Percentiles rank a stretch among this genome's conserved stretches.
phyloP scores from a whole-genome alignment of 805 yeast species.

The Wickerhamomyces mucosus region DNA sequence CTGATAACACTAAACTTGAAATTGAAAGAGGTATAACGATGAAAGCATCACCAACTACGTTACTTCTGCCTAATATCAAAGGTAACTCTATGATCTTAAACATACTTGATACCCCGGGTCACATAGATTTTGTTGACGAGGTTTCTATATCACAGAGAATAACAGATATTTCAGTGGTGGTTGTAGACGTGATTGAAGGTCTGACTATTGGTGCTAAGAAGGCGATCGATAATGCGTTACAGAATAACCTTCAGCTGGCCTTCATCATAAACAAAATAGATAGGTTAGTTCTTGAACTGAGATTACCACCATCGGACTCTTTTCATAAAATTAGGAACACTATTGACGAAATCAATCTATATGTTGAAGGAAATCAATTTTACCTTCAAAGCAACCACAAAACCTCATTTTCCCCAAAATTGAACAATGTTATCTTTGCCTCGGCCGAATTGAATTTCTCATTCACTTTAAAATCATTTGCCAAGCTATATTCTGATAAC shows the following conservation, averaged over 20 bases:
- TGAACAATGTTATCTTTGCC: slow-evolving; percentile 65
- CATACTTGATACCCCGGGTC: slow-evolving; percentile 88
- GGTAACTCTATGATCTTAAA: slow-evolving; percentile 51
- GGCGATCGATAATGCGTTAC: slow-evolving; percentile 42
- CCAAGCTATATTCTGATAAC: slow-evolving; percentile 32
- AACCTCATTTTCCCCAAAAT: slow-evolving; percentile 42
- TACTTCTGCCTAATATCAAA: slow-evolving; percentile 44
- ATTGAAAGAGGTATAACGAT: slow-evolving; percentile 61
- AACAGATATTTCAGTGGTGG: slow-evolving; percentile 58
- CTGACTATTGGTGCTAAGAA: slow-evolving; percentile 46
- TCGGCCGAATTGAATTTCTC: slow-evolving; percentile 53
- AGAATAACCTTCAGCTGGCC: slow-evolving; percentile 40
- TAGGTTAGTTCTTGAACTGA: slow-evolving; percentile 70
- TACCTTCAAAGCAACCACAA: slow-evolving; percentile 18
- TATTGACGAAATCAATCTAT: slow-evolving; percentile 56
- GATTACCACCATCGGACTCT: slow-evolving; percentile 65
- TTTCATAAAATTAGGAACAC: slow-evolving; percentile 54
- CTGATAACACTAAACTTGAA: slow-evolving; percentile 68
- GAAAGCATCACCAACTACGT: slow-evolving; percentile 50
- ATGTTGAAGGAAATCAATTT: slow-evolving; percentile 26
- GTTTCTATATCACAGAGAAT: slow-evolving; percentile 44
- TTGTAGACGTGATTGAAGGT: slow-evolving; percentile 85
- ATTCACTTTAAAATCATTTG: slow-evolving; percentile 62
- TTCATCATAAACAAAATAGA: slow-evolving; percentile 78
- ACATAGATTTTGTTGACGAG: slow-evolving; percentile 76